A percentile compares a stretch with the other conserved stretches of the same genome.
Evolutionary conservation across 139 green algal species (phyloP).

Genomic region (Nannochloris sp.): DNA sequence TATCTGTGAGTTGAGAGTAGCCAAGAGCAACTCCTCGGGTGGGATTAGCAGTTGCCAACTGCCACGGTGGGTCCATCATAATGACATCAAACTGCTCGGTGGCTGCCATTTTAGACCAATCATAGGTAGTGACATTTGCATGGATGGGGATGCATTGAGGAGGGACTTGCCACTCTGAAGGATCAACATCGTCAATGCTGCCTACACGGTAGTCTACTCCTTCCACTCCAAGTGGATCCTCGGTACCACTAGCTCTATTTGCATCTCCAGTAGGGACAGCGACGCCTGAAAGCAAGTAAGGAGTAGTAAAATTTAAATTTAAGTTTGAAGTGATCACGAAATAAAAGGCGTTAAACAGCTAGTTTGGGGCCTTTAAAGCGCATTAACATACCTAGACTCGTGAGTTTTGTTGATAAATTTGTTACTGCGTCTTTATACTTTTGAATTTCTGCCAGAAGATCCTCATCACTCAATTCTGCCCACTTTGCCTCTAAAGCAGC

Average conservation of each 20-base stretch:
- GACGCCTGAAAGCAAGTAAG: not conserved
- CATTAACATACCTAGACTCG: conserved; percentile 4
- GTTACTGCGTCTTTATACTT: conserved; percentile 16
- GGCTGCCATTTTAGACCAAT: conserved; percentile 59
- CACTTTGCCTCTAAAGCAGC: too few species aligned
- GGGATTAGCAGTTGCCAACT: conserved; percentile 90
- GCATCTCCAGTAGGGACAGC: not conserved
- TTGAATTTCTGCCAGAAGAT: conserved; percentile 7
- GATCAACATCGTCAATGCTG: conserved; percentile 70
- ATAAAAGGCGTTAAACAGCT: not conserved
- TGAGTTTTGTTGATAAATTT: not conserved
- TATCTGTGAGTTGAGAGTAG: conserved; percentile 82
- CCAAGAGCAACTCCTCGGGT: conserved; percentile 83
- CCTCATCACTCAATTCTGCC: conserved; percentile 1
- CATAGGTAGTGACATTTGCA: conserved; percentile 83
- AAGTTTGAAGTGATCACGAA: not conserved
- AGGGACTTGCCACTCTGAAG: conserved; percentile 78
- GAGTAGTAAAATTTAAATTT: too few species aligned
- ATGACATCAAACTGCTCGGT: conserved; percentile 60
- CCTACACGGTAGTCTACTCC: conserved; percentile 48
- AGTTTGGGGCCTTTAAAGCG: not conserved
- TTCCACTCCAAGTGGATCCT: conserved; percentile 37
- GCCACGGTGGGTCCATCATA: conserved; percentile 95
- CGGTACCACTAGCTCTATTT: not conserved
- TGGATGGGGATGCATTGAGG: conserved; percentile 85